phyloP scores from a whole-genome alignment of 345 rosid genomes.

The Eucalyptus albens region DNA sequence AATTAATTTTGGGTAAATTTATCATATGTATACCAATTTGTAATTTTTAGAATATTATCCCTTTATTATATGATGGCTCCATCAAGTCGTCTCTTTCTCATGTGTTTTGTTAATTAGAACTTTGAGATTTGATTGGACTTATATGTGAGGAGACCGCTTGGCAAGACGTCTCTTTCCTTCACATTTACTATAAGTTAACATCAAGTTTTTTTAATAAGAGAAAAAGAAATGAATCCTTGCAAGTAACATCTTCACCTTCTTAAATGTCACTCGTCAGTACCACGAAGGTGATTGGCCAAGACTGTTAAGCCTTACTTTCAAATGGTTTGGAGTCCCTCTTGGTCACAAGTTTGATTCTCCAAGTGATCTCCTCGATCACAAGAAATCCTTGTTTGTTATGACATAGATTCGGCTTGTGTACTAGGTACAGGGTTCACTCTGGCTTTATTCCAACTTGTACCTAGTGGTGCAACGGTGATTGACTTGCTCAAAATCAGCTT shows the following conservation, averaged over 20 bases:
- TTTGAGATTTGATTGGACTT: not conserved
- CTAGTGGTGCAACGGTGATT: not conserved
- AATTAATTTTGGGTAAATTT: accelerated
- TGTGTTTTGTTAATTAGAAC: not conserved
- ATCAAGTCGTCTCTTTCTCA: not conserved
- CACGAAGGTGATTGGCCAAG: not conserved
- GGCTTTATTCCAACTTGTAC: not conserved
- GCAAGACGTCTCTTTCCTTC: not conserved
- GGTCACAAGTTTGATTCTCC: not conserved
- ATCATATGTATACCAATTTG: accelerated
- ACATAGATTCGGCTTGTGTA: not conserved
- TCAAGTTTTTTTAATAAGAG: not conserved
- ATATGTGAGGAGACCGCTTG: not conserved
- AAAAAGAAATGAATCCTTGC: not conserved
- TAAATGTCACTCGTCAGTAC: not conserved
- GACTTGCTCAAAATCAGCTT: not conserved
- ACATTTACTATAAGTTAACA: not conserved
- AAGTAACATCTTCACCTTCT: not conserved
- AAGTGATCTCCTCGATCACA: not conserved
- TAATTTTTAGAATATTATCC: no score
- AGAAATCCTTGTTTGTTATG: not conserved
- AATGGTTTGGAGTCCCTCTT: not conserved
- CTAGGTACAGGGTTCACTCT: not conserved
- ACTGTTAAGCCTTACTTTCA: not conserved
- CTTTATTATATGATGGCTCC: not conserved